Evolutionary conservation across 2,329 filamentous ascomycete species (phyloP).

Genomic region (Fusarium chaquense): DNA sequence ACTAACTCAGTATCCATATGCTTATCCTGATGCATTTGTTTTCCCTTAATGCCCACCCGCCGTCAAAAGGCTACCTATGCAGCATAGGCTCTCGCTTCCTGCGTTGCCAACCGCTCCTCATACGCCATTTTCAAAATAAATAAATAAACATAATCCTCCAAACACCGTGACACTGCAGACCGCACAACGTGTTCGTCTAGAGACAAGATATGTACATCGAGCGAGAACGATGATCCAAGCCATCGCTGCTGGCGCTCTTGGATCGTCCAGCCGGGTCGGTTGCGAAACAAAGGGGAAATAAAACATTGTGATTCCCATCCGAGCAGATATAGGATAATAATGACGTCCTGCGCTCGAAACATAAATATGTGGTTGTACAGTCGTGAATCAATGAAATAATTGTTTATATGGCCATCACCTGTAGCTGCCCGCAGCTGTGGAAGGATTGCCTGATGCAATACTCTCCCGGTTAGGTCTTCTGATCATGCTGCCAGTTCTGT

Average conservation of each 20-base stretch:
- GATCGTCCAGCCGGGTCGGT: constrained; percentile 43
- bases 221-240: constrained; percentile 20
- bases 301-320: constrained; percentile 31
- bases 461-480: constrained; percentile 59
- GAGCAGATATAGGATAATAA: constrained; percentile 49
- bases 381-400: constrained; percentile 47
- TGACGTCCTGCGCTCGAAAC: constrained; percentile 49
- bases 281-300: constrained; percentile 27
- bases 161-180: constrained; percentile 31
- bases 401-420: constrained; percentile 56
- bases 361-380: constrained; percentile 44
- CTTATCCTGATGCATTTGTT: constrained; percentile 30
- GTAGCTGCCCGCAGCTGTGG: constrained; percentile 58
- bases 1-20: constrained; percentile 42
- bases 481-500: constrained; percentile 61
- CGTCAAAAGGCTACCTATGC: constrained; percentile 20
- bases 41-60: constrained; percentile 18
- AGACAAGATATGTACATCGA: constrained; percentile 38
- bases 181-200: constrained; percentile 19
- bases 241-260: constrained; percentile 29
- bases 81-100: constrained; percentile 14
- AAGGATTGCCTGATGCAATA: constrained; percentile 51
- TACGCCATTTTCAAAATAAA: constrained; percentile 27
- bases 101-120: constrained; percentile 7
- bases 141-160: constrained; percentile 26